A percentile compares a stretch with the other conserved stretches of the same genome.
Evolutionary conservation across 2,329 filamentous ascomycete genomes (phyloP).

Genomic region (Talaromyces islandicus): DNA sequence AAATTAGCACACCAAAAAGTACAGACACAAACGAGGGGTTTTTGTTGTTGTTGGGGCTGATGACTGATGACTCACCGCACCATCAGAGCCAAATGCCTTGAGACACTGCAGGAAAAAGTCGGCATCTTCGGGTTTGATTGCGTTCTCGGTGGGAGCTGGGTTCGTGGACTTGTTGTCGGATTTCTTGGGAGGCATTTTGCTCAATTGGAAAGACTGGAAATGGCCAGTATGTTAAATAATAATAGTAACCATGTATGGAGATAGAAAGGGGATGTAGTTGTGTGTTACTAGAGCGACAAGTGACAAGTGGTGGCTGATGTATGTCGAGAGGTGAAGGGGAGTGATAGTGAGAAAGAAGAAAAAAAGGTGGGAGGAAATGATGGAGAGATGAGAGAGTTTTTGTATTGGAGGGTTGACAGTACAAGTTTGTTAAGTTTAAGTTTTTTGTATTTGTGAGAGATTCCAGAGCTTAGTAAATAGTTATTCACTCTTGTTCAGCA

Average conservation of each 20-base stretch:
- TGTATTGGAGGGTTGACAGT: background rate
- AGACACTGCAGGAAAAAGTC: slow-evolving; percentile 3
- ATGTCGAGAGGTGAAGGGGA: too few relatives aligned
- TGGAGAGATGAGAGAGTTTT: background rate
- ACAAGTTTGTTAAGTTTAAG: background rate
- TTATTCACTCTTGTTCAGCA: background rate
- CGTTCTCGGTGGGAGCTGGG: background rate
- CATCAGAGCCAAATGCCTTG: background rate
- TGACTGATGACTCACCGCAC: background rate
- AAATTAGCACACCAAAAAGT: background rate
- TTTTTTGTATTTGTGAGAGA: background rate
- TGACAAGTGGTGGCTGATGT: background rate
- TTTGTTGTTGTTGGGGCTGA: background rate
- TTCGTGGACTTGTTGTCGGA: background rate
- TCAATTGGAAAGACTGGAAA: background rate
- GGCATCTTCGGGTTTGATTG: slow-evolving; percentile 2
- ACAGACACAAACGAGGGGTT: background rate
- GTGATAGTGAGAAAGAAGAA: too few relatives aligned
- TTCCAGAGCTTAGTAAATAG: background rate
- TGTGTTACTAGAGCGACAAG: background rate
- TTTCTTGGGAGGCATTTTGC: slow-evolving; percentile 9
- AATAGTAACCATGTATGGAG: too few relatives aligned
- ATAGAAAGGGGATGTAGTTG: background rate
- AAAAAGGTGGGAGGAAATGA: background rate
- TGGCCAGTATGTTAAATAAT: background rate